Conservation (phyloP, 768 basidiomycete genomes). For the Suillus paluster region DNA sequence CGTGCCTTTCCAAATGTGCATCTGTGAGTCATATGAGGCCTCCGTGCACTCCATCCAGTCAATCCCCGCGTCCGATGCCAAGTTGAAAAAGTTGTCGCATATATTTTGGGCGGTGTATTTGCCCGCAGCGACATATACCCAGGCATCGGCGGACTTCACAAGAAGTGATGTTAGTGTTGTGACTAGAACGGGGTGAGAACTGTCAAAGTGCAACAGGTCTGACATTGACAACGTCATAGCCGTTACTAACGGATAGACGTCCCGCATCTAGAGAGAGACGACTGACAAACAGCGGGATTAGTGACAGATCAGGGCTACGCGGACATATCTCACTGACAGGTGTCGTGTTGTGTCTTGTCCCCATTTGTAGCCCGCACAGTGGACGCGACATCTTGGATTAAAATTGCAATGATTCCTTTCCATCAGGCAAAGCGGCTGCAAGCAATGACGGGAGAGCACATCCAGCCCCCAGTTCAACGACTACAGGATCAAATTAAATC, state of each 20-base stretch:
- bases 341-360: conserved; percentile 51
- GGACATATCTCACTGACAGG: conserved; percentile 46
- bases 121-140: conserved; percentile 66
- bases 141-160: conserved; percentile 40
- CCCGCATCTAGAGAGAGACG: conserved; percentile 14
- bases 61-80: conserved; percentile 46
- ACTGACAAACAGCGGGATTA: conserved; percentile 16
- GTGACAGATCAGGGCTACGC: conserved; percentile 17
- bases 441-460: conserved; percentile 70
- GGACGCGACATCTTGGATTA: conserved; percentile 44
- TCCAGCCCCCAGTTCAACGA: conserved; percentile 75
- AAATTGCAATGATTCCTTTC: conserved; percentile 48
- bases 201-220: conserved; percentile 72
- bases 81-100: conserved; percentile 56
- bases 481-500: conserved; percentile 35
- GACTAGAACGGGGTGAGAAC: conserved; percentile 61
- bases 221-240: conserved; percentile 67
- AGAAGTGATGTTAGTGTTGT: conserved; percentile 55
- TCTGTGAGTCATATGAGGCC: conserved; percentile 23
- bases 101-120: conserved; percentile 59
- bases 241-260: conserved; percentile 47
- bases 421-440: conserved; percentile 43
- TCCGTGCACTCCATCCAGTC: conserved; percentile 48
- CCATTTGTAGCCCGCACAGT: conserved; percentile 65
- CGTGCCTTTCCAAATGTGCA: conserved; percentile 51